phyloP scores from a whole-genome alignment of 2,329 filamentous ascomycete genomes.

The Pseudogymnoascus sp. region DNA sequence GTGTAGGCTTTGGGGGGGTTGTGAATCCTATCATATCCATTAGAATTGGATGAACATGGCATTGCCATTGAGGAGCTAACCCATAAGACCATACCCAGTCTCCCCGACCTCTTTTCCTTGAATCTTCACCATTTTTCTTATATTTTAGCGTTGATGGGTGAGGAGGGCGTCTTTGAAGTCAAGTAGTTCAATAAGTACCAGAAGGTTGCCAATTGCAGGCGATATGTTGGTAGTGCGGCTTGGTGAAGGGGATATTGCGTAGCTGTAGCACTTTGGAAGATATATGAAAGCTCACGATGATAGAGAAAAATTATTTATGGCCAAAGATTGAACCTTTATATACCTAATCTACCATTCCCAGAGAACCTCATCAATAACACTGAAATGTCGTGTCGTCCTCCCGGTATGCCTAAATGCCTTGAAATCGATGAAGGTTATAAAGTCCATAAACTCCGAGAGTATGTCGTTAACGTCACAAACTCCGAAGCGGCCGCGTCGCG shows the following conservation, averaged over 20 bases:
- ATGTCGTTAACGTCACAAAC: not conserved
- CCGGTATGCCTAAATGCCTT: not conserved
- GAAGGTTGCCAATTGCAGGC: too few species aligned
- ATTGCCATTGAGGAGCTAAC: not conserved
- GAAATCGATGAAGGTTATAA: not conserved
- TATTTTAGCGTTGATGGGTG: not conserved
- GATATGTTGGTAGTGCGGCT: not conserved
- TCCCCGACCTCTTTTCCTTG: slow-evolving; percentile 22
- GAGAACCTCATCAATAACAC: not conserved
- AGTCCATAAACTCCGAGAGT: not conserved
- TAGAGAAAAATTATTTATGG: not conserved
- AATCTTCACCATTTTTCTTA: slow-evolving; percentile 10
- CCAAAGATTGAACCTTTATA: not conserved
- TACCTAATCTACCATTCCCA: not conserved
- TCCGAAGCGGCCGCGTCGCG: not conserved
- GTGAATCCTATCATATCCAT: slow-evolving; percentile 16
- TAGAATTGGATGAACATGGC: not conserved
- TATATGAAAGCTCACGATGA: not conserved
- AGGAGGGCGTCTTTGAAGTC: not conserved
- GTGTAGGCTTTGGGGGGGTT: slow-evolving; percentile 19
- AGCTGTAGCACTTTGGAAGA: not conserved
- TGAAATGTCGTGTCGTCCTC: not conserved
- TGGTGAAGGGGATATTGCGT: not conserved
- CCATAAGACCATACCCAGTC: slow-evolving; percentile 23
- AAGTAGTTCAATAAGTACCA: not conserved